These are phyloP conservation scores for Trichoderma gracile DNA, from an alignment of 2,329 filamentous ascomycete genomes.

Conservation along the genomic window DNA sequence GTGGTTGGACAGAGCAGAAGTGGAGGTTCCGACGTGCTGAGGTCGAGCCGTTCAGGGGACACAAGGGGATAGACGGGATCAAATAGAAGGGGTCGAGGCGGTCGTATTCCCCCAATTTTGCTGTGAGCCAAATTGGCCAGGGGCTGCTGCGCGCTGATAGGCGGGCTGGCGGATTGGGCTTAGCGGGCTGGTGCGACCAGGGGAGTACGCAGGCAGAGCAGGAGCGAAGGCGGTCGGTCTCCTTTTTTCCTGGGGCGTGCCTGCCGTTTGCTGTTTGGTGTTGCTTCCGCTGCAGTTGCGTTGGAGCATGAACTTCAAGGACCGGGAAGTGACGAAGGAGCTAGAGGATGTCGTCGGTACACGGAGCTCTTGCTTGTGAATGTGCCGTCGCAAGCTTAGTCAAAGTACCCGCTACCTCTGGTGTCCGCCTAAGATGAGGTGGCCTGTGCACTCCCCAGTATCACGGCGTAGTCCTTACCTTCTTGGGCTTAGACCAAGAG, in stretches of 20 bases:
- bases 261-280: neutral
- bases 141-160: constrained; percentile 23
- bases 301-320: constrained; percentile 14
- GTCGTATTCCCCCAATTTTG: constrained; percentile 34
- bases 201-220: constrained; percentile 28
- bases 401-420: neutral
- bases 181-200: constrained; percentile 36
- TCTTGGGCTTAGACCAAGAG: constrained; percentile 26
- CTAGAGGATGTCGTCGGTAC: neutral
- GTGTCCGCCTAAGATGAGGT: constrained; percentile 24
- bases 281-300: neutral
- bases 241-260: constrained; percentile 9
- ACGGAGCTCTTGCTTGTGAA: too few relatives aligned
- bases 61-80: constrained; percentile 23
- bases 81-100: constrained; percentile 22
- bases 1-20: constrained; percentile 21
- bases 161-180: constrained; percentile 23
- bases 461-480: constrained; percentile 28
- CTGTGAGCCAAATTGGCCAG: constrained; percentile 35
- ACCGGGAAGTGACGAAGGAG: neutral
- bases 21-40: constrained; percentile 26
- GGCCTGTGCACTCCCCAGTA: constrained; percentile 29
- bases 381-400: neutral
- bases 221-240: constrained; percentile 16
- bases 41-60: constrained; percentile 27